Base-by-base conservation (phyloP, 768 basidiomycete species). In the Tricholoma flavovirens region DNA sequence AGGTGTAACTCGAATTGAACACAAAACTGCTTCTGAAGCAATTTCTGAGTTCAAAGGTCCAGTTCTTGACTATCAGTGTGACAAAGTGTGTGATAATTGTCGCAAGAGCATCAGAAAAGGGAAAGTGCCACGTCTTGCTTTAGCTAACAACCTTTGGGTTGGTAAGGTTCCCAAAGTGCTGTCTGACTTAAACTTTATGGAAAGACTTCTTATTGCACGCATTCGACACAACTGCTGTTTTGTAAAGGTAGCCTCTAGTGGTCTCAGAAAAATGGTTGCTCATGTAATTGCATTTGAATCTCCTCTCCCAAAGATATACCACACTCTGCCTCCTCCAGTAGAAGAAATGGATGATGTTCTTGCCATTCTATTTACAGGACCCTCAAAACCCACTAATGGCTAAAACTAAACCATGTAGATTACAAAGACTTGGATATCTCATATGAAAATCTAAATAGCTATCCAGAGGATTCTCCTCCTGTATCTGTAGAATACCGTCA, bases 381-480 rank as follows among this genome's bases (percentile, higher is more conserved):
- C 65, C 1, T 51, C 15, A 11, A 49, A 54, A 17, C 72, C 72
- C 4, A 66, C 62, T 9, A 72, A 36, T 75, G 73, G 73, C 54
- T 75, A 12, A 70, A 65, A 35, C 32, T 71, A 0, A 76, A 76
- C 56, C 72, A 75, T 58, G 1, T 10, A 0, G 68, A 69, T 46
- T 76, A 75, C 56, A 19, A 7, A 14, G 71, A 73, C 49, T 36
- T 75, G 1, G 45, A 59, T 0, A 71, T 75, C 17, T 69, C 68
- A 1, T 22, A 62, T 2, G 57, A 66, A 3, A 71, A 65, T 53
- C 51, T 70, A 11, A 24, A 46, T 1, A 3, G 36, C 32, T 75
- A 68, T 61, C 62, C 56, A 3, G 56, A 64, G 40, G 55, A 58
- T 54, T 59, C 22, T 35, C 64, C 64, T 4, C 67, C 63, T 40